Base-by-base conservation (phyloP, 768 basidiomycete species). In the Bullera alba region DNA sequence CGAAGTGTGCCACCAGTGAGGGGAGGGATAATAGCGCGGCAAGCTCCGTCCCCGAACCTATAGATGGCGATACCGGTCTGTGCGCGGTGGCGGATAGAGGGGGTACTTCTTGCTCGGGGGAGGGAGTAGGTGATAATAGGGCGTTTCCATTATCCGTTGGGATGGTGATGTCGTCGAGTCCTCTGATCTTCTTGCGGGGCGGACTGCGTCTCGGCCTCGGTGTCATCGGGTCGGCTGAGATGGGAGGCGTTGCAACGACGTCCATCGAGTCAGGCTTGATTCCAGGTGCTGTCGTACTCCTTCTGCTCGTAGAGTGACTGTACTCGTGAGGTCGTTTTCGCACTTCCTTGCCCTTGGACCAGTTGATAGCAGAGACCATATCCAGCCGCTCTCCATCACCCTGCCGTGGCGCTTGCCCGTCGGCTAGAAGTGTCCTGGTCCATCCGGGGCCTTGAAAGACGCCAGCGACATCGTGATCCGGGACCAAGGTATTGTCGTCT, bases 1-100 rank as follows among this genome's bases (percentile, higher is more conserved):
- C 81, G 74, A 91, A 97, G 57, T 91, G 86, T 5, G 79, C 73
- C 14, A 95, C 79, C 30, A 99, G 77, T 1, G 82, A 78, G 1
- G 92, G 91, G 0, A 99, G 80, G 0, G 93, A 84, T 49, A 93
- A 74, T 34, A 99, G 82, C 0, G 89, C 84, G 5, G 87, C 83
- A 14, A 96, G 73, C n/a, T 72, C 69, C 7, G 50, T 32, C 7
- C 71, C 69, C 19, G 56, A 50, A 10, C 68, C 70, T 21, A 68
- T 34, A 15, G 51, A 50, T 1, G 61, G 62, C 16, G 42, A 6
- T 25, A 38, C 25, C 10, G 29, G 27, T 19, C 17, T 28, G 6
- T 30, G 23, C 46, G 26, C 38, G 14, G 41, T 17, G 5, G 42
- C 21, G 22, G 52, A 39, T 6, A 48, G 45, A 3, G 55, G 48